Base-by-base conservation (phyloP, 2,329 filamentous ascomycete genomes). In the Lasiodiplodia theobromae region DNA sequence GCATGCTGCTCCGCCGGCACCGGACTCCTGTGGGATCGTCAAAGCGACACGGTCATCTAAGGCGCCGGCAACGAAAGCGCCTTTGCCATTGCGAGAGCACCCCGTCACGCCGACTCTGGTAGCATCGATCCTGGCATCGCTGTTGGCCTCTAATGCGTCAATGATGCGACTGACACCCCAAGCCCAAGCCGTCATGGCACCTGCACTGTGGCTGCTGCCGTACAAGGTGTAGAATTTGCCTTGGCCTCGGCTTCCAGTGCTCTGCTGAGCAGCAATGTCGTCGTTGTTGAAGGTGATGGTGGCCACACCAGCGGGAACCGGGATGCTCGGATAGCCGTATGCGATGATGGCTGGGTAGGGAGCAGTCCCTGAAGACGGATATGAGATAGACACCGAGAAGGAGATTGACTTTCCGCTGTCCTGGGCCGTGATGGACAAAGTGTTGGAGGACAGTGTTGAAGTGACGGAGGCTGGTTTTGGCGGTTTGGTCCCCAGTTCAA, bases 21-120 rank as follows among this genome's bases (percentile, higher is more conserved):
- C 88, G 7, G 86, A 88, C 78, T 90, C 87, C 75, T 90, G 87
- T 0, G 88, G 87, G 44, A 90, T 82, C 16, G 86, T 88, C 40
- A 90, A 82, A 21, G 85, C 86, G 69, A 90, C 87, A 52, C 88
- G 86, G 66, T 81, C 75, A 69, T 87, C 86, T 25, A 89, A 81
- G 2, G 88, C 87, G 18, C 87, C 87, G 4, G 84, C 86, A n/a
- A 89, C 81, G 70, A 90, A 84, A 37, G 88, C 87, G 14, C 88
- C 88, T 79, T 90, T 90, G 68, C 87, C 88, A 77, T 89, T 88
- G 51, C 88, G 85, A 66, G 86, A 89, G 81, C 88, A 90, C 5
- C 88, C 88, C 16, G 87, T 89, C 2, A 89, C 87, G 58, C 86
- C 88, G 14, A 81, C 67, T 28, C 74, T 75, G 69, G 74, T 76